A percentile compares a stretch with the other conserved stretches of the same genome.
These are phyloP conservation scores for Candida freyschussii DNA, from an alignment of 1,139 yeast genomes.

Conservation along the genomic window DNA sequence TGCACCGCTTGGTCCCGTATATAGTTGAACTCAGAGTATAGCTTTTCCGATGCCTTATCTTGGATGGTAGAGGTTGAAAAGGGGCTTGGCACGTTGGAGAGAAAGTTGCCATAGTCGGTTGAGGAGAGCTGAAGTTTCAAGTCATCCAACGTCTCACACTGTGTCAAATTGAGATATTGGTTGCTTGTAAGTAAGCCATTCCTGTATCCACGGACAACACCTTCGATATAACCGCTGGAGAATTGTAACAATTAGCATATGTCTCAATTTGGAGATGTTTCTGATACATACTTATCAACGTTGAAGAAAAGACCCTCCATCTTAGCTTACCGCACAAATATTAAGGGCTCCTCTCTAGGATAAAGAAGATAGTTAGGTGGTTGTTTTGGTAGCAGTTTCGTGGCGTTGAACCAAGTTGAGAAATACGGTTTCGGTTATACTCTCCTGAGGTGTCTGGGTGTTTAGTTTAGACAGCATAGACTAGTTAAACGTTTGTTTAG, in stretches of 20 bases:
- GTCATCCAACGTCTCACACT: constrained; percentile 93
- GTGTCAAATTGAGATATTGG: constrained; percentile 89
- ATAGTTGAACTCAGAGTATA: constrained; percentile 81
- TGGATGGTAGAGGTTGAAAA: constrained; percentile 81
- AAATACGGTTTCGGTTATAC: no score
- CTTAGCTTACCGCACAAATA: no score
- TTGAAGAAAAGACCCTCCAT: constrained; percentile 92
- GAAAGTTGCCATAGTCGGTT: constrained; percentile 90
- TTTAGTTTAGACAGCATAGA: background rate
- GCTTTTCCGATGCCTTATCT: constrained; percentile 66
- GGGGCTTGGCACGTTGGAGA: constrained; percentile 77
- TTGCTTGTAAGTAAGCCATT: constrained; percentile 71
- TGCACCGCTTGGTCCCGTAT: constrained; percentile 81
- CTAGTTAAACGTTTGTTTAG: no score
- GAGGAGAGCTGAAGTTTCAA: constrained; percentile 89
- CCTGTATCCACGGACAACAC: constrained; percentile 89
- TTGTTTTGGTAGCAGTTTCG: no score
- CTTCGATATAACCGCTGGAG: constrained; percentile 76
- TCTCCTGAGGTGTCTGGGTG: constrained; percentile 6
- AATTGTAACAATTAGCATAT: constrained; percentile 14
- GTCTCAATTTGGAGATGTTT: background rate
- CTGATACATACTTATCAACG: constrained; percentile 51
- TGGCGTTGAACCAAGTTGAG: no score
- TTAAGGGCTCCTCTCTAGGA: no score
- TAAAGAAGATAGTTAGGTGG: no score